A percentile compares a stretch with the other conserved stretches of the same genome.
Conservation (phyloP, 371 early-diverging fungal species). For the Lichtheimia ornata region DNA sequence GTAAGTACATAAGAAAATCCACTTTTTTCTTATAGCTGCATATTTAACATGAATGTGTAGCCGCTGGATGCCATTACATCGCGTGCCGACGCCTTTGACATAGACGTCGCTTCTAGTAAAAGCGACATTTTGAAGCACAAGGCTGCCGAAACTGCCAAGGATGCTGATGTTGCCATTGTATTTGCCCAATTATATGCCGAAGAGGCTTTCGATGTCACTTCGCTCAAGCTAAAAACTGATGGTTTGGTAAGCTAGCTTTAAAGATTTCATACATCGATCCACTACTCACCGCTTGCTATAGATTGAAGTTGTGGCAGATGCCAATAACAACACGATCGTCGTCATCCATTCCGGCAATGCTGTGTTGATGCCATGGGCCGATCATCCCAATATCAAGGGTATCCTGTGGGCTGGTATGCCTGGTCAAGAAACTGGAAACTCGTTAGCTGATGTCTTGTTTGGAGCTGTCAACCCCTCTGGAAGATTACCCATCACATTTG, state of each 20-base stretch:
- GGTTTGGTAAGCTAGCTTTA: slow-evolving; percentile 31
- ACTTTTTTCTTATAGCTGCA: background rate
- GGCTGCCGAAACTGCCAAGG: slow-evolving; percentile 35
- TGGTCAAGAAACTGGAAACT: slow-evolving; percentile 55
- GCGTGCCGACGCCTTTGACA: slow-evolving; percentile 25
- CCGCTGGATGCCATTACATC: slow-evolving; percentile 39
- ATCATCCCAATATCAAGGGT: slow-evolving; percentile 58
- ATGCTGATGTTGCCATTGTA: slow-evolving; percentile 58
- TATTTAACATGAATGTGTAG: slow-evolving; percentile 3
- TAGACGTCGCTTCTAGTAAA: slow-evolving; percentile 19
- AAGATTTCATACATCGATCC: background rate
- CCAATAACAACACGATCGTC: slow-evolving; percentile 57
- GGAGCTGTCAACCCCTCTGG: slow-evolving; percentile 59
- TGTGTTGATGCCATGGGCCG: slow-evolving; percentile 58
- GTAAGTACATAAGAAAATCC: slow-evolving; percentile 33
- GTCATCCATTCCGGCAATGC: slow-evolving; percentile 62
- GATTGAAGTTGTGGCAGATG: slow-evolving; percentile 58
- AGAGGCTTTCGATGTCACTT: slow-evolving; percentile 58
- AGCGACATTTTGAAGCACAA: slow-evolving; percentile 24
- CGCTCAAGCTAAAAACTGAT: slow-evolving; percentile 55
- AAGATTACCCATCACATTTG: slow-evolving; percentile 54
- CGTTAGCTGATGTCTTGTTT: slow-evolving; percentile 55
- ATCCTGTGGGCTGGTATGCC: slow-evolving; percentile 56
- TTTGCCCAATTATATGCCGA: slow-evolving; percentile 60
- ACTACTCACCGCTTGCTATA: slow-evolving; percentile 1